Evolutionary conservation across 306 rosid species (phyloP), one percentile per base, ranked within the genome.

Genomic region (Biancaea sappan): DNA sequence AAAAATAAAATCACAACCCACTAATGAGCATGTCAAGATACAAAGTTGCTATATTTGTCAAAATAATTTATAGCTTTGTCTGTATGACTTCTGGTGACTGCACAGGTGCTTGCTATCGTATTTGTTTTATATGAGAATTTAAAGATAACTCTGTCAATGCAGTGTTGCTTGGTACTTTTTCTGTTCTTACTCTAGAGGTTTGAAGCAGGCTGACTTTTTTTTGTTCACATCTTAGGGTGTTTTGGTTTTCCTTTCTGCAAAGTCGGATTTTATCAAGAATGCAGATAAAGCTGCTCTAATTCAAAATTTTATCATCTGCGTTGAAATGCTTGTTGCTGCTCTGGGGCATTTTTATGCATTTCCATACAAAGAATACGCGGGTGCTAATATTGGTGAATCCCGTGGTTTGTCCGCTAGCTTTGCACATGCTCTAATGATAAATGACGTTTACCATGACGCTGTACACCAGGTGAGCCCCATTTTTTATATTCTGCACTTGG

Each of bases 271-370:
- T 21, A 80, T 92, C 65, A 78, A 92, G 90, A 84, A 80, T 78
- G 92, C 91, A 32, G 91, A 85, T 61, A 83, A 92, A 82, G 98
- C 98, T 71, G 96, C 96, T 54, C 75, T 70, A 66, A 88, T 78
- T 69, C 98, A 92, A 83, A 72, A 90, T 83, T 88, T 92, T 83
- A 77, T 88, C 52, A 87, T 92, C 50, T 92, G 98, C 32, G 84
- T 92, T 43, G 98, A 92, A 89, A 92, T 92, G 98, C 92, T 92
- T 64, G 56, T 90, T 74, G 98, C 98, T 68, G 98, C 98, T 21
- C 66, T 87, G 5, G 98, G 92, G 47, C 98, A 90, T 83, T 85
- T 92, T 14, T 92, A 81, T 81, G 98, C 98, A 79, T 92, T 92
- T 69, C 96, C 98, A 5, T 92, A 92, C 92, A 92, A 90, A 85